Evolutionary conservation across 2,329 filamentous ascomycete species (phyloP).

Genomic region (Hypoxylon sp.): DNA sequence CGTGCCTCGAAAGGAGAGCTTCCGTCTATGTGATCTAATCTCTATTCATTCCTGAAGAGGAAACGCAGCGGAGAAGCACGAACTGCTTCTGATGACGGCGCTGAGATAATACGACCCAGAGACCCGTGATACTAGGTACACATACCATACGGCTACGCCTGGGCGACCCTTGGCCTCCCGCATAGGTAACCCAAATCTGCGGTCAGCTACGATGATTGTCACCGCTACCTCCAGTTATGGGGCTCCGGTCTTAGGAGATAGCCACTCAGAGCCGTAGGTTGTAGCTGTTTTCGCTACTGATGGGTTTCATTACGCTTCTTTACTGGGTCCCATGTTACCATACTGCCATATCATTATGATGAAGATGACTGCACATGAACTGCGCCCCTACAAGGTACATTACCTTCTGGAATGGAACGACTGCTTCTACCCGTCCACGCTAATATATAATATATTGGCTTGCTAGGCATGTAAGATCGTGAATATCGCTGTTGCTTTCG

Average conservation of each 20-base stretch:
- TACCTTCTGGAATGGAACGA: conserved; percentile 14
- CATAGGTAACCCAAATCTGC: conserved; percentile 43
- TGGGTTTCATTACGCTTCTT: conserved; percentile 33
- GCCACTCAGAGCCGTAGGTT: conserved; percentile 25
- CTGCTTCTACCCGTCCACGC: conserved; percentile 18
- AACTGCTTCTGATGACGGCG: conserved; percentile 26
- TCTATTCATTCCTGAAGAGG: conserved; percentile 11
- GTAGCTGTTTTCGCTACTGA: conserved; percentile 15
- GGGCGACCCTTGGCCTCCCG: conserved; percentile 25
- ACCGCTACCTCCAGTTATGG: conserved; percentile 39
- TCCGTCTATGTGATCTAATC: conserved; percentile 9
- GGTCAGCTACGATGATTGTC: conserved; percentile 43
- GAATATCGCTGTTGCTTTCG: conserved; percentile 33
- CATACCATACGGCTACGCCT: conserved; percentile 41
- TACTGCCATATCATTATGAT: conserved; percentile 8
- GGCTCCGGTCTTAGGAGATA: conserved; percentile 20
- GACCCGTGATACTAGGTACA: conserved; percentile 41
- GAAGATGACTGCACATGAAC: conserved; percentile 12
- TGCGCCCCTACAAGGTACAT: conserved; percentile 7
- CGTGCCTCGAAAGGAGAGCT: background rate
- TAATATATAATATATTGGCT: conserved; percentile 37
- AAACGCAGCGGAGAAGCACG: conserved; percentile 32
- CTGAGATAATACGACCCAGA: conserved; percentile 39
- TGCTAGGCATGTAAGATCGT: conserved; percentile 35
- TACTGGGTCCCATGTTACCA: conserved; percentile 24